Evolutionary conservation across 129 eudicot species (phyloP), one percentile per base, ranked within the genome.

Genomic region (Arctium lappa): DNA sequence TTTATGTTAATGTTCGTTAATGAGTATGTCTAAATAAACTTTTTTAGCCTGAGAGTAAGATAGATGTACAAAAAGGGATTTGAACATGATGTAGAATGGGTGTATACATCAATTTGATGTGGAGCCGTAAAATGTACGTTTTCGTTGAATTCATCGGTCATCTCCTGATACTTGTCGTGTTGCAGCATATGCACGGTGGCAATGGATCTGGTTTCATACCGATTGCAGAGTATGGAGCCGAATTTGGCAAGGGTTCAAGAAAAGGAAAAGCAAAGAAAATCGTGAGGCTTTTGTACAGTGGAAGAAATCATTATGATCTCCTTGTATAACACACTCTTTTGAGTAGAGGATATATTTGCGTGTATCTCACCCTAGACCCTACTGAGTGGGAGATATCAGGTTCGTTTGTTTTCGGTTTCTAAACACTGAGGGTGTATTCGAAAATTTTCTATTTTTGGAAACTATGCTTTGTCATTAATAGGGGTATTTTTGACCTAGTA

Each of bases 231-330:
- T 95, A 95, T 87, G 99, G 99, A 83, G 87, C 89, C 1, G 92
- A 91, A 37, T 91, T 81, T 85, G 75, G 84, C 4, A 88, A 92
- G 82, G 86, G 86, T 44, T 88, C 83, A 48, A 78, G 79, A 56
- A 86, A 91, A 71, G 86, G 72, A 33, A 92, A 88, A 69, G 78
- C 93, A 13, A 87, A 86, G 81, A 81, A 87, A 62, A 90, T 85
- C 29, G 99, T 95, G 85, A 90, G 92, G 82, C 90, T 95, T 78
- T 89, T 95, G 63, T 95, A 95, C 84, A 92, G 95, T 50, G 99
- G 99, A 27, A 91, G 81, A 76, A 95, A 95, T 89, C 99, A 95
- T 87, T 95, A 95, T 72, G 99, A 95, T 78, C 93, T 95, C 9
- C 93, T 95, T 32, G 89, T 95, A 29, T 93, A 84, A 91, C 12